These are phyloP conservation scores for Oxalis stricta DNA, from an alignment of 441 rosid genomes.

Conservation along the genomic window DNA sequence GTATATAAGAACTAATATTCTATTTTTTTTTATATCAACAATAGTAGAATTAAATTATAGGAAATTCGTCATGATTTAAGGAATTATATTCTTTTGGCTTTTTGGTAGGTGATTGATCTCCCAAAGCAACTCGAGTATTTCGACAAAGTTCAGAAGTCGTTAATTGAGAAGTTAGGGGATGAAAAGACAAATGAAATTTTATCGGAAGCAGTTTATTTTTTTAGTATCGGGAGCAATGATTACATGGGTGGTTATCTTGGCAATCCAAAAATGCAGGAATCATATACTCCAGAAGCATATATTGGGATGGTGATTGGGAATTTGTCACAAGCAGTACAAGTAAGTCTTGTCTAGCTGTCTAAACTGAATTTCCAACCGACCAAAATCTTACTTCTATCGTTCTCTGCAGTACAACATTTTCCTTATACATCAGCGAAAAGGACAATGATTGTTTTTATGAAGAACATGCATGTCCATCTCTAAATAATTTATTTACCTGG, in stretches of 20 bases:
- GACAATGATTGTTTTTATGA: too few relatives aligned
- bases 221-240: slow-evolving; percentile 47
- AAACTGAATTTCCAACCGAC: too few relatives aligned
- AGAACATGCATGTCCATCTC: too few relatives aligned
- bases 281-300: slow-evolving; percentile 18
- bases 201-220: slow-evolving; percentile 38
- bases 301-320: slow-evolving; percentile 42
- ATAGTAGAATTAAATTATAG: too few relatives aligned
- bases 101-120: slow-evolving; percentile 28
- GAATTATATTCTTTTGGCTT: neutral
- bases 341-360: slow-evolving; percentile 8
- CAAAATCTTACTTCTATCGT: too few relatives aligned
- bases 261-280: slow-evolving; percentile 21
- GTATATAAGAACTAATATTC: slow-evolving; percentile 8
- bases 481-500: too few relatives aligned
- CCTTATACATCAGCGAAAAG: too few relatives aligned
- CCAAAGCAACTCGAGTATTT: slow-evolving; percentile 24
- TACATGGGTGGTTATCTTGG: slow-evolving; percentile 36
- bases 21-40: too few relatives aligned
- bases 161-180: slow-evolving; percentile 26
- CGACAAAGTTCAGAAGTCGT: slow-evolving; percentile 17
- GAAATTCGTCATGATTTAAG: too few relatives aligned
- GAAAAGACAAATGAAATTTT: slow-evolving; percentile 14
- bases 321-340: slow-evolving; percentile 34
- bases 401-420: too few relatives aligned